phyloP scores from a whole-genome alignment of 768 basidiomycete species.

The Pholiota molesta region DNA sequence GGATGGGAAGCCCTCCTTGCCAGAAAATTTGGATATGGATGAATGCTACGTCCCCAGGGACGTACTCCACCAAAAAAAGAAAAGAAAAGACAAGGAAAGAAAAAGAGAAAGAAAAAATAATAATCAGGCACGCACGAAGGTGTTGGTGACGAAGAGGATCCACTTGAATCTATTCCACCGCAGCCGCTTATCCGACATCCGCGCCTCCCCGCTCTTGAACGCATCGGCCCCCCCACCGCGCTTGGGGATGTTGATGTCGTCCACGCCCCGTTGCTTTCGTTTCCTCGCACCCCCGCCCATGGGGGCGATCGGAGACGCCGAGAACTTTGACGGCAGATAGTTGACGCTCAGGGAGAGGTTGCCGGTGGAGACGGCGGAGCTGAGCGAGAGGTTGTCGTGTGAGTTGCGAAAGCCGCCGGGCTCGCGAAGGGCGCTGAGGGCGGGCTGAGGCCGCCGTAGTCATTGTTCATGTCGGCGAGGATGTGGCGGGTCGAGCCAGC shows the following conservation, averaged over 20 bases:
- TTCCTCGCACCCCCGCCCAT: slow-evolving; percentile 38
- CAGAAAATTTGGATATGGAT: too few relatives aligned
- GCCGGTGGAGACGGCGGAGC: slow-evolving; percentile 36
- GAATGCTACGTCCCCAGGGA: too few relatives aligned
- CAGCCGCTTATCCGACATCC: slow-evolving; percentile 51
- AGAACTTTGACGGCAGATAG: slow-evolving; percentile 80
- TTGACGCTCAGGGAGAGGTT: slow-evolving; percentile 69
- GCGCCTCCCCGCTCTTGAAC: slow-evolving; percentile 50
- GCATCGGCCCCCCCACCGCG: slow-evolving; percentile 73
- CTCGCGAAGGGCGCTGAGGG: slow-evolving; percentile 42
- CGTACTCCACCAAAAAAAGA: too few relatives aligned
- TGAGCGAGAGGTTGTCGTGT: slow-evolving; percentile 24
- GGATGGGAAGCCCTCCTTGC: too few relatives aligned
- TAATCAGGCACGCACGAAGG: slow-evolving; percentile 35
- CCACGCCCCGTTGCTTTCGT: slow-evolving; percentile 33
- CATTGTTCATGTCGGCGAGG: slow-evolving; percentile 33
- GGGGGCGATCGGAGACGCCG: slow-evolving; percentile 43
- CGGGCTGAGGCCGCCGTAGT: slow-evolving; percentile 40
- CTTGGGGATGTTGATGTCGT: slow-evolving; percentile 48
- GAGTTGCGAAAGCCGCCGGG: slow-evolving; percentile 11
- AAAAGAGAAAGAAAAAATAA: too few relatives aligned
- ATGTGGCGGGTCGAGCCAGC: slow-evolving; percentile 53
- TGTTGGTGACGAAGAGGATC: slow-evolving; percentile 70
- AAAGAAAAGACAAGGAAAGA: too few relatives aligned
- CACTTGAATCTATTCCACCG: slow-evolving; percentile 89